Evolutionary conservation across 495 filamentous ascomycete species (phyloP), one percentile per base, ranked within the genome.

Genomic region (Podospora sp.): DNA sequence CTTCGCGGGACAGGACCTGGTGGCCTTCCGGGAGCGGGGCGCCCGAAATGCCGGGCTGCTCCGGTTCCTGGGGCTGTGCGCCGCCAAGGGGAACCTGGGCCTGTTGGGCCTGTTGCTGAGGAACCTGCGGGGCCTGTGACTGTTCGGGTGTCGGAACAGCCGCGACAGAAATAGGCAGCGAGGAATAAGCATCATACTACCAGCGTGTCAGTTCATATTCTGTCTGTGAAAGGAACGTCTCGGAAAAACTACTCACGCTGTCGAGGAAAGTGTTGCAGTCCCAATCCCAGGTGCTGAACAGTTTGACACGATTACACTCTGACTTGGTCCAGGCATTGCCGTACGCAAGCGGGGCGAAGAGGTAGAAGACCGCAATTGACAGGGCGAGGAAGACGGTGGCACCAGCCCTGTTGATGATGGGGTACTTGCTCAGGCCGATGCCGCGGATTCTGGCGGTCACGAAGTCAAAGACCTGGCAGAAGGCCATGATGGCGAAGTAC

Each of bases 251-350:
- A 89, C 91, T 92, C 90, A 97, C 94, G 77, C 88, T 88, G 71
- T 88, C 89, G 72, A 91, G 82, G 83, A 99, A 99, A 67, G 84
- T 92, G 74, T 94, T 94, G 84, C 95, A 99, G 77, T 98, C 95
- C 83, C 92, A 98, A 75, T 99, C 95, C 95, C 95, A 99, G 14
- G 87, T 87, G 62, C 85, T 82, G 73, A 98, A 88, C 12, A 99
- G 83, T 82, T 97, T 97, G 63, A 96, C 90, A 62, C 85, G 86
- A 49, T 87, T 88, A 84, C 95, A 99, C 71, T 92, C 88, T 62
- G 85, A 79, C 80, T 90, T 90, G 3, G 95, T 99, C 95, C 95
- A 99, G 52, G 89, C 81, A 73, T 96, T 97, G 64, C 95, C 95
- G 72, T 99, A 99, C 7, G 93, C 87, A 12, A 99, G 83, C 1